Percentiles rank a stretch among this genome's conserved stretches.
phyloP scores from a whole-genome alignment of 2,329 filamentous ascomycete genomes.

The Clarireedia paspali region DNA sequence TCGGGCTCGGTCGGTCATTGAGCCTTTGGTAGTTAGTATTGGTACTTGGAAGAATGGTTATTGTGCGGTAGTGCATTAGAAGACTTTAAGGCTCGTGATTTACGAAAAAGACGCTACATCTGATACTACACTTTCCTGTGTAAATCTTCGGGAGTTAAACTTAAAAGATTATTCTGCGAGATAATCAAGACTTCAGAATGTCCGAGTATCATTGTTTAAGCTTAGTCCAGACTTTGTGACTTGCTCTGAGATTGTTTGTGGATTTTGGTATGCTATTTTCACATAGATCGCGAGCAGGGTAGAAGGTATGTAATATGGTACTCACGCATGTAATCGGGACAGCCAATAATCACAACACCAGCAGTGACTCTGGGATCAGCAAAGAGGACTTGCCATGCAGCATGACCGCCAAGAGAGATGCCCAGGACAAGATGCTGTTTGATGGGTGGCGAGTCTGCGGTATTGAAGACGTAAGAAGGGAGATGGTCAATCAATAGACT shows the following conservation, averaged over 20 bases:
- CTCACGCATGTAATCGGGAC: slow-evolving; percentile 73
- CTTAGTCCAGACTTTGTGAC: too few relatives aligned
- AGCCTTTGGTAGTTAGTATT: slow-evolving; percentile 12
- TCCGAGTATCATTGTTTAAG: too few relatives aligned
- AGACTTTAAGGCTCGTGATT: too few relatives aligned
- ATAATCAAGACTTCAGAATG: too few relatives aligned
- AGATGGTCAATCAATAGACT: slow-evolving; percentile 69
- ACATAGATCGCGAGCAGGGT: too few relatives aligned
- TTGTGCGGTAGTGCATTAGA: too few relatives aligned
- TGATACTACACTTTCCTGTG: too few relatives aligned
- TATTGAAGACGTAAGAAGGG: slow-evolving; percentile 63
- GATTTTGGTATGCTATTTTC: too few relatives aligned
- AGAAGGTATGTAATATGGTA: slow-evolving; percentile 11
- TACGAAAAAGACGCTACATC: too few relatives aligned
- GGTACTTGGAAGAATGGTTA: too few relatives aligned
- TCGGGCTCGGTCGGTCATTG: slow-evolving; percentile 74
- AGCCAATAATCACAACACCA: slow-evolving; percentile 76
- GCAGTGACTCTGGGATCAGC: slow-evolving; percentile 72
- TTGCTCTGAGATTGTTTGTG: background rate
- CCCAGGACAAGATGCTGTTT: slow-evolving; percentile 70
- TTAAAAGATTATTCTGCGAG: too few relatives aligned
- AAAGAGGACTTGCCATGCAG: slow-evolving; percentile 76
- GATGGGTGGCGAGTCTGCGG: slow-evolving; percentile 34
- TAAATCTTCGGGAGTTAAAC: too few relatives aligned
- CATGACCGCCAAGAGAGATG: slow-evolving; percentile 80